These are phyloP conservation scores for Ulota crispa DNA, from an alignment of 225 moss, liverwort and hornwort genomes.

Conservation along the genomic window DNA sequence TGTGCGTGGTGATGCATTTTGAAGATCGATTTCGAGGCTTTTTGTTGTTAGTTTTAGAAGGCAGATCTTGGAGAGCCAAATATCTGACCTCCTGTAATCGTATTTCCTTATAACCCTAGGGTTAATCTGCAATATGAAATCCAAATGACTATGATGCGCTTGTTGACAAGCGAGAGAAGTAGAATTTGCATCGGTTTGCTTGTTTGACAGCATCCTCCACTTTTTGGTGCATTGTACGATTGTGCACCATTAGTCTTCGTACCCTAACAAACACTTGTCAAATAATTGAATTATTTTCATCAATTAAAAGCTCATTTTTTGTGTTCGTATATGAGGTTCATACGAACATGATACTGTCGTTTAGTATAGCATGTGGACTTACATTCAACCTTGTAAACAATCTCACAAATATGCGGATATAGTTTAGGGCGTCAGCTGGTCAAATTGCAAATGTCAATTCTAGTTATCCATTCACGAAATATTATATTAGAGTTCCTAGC, in stretches of 20 bases:
- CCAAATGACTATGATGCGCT: too few relatives aligned
- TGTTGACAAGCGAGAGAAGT: too few relatives aligned
- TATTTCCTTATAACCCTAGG: too few relatives aligned
- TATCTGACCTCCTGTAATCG: too few relatives aligned
- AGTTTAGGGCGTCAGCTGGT: too few relatives aligned
- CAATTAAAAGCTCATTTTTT: not conserved
- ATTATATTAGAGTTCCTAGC: not conserved
- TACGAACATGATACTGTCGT: not conserved
- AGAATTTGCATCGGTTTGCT: not conserved
- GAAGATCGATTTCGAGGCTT: too few relatives aligned
- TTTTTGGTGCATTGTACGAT: not conserved
- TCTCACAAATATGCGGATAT: not conserved
- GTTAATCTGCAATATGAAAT: too few relatives aligned
- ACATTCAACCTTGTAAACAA: not conserved
- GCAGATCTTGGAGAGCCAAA: too few relatives aligned
- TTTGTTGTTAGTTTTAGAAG: too few relatives aligned
- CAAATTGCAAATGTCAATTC: not conserved
- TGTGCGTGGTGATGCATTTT: too few relatives aligned
- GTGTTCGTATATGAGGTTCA: not conserved
- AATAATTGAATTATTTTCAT: not conserved
- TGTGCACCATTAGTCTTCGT: not conserved
- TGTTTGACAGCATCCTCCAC: not conserved
- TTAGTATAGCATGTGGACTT: not conserved
- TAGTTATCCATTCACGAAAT: not conserved
- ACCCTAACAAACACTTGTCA: not conserved